Base-by-base conservation (phyloP, 371 early-diverging fungal genomes). In the Apophysomyces variabilis region DNA sequence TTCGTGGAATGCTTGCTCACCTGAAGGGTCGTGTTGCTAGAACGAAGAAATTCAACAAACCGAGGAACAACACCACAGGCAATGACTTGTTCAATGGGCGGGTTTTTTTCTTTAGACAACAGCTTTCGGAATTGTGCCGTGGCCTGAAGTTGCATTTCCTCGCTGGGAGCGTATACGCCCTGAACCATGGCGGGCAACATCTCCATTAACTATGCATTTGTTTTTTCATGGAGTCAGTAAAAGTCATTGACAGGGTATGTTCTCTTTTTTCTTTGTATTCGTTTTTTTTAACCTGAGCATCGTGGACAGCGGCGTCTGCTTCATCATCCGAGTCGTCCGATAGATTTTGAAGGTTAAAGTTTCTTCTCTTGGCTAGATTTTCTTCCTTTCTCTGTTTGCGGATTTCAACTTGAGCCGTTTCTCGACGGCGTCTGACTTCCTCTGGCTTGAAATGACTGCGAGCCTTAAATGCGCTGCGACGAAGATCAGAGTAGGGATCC, bases 41-140 rank as follows among this genome's bases (percentile, higher is more conserved):
- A 87, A 54, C 87, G 75, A 65, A 99, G 79, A 71, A 99, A 95
- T 80, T 97, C 93, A 39, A 99, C 96, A 81, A 99, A 98, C 54
- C 93, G 88, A 32, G 99, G 95, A 32, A 99, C 93, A 45, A 99
- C 97, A 47, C 96, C 96, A 73, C 93, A 92, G 59, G 85, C 86
- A 71, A 99, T 97, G 54, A 99, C 97, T 76, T 95, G 92, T 66
- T 95, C 95, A 73, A 99, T 99, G 39, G 99, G 99, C 44, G 99
- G 99, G 79, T 94, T 94, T 66, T 87, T 89, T 77, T 98, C 99
- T 75, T 96, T 96, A 32, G 97, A 96, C 41, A 99, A 89, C 12
- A 98, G 80, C 76, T 95, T 95, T 79, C 99, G 89, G 84, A 99
- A 99, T 65, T 90, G 89, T 16, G 93, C 86, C 12, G 94, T 94